Percentiles rank a stretch among this genome's conserved stretches.
Evolutionary conservation across 176 grass and related monocot species (phyloP).

Genomic region (maize (Zea mays)): Zm-B73-REFERENCE-NAM-5.0 NC_050100.1:72047001-72047500

Average conservation of each 20-base stretch:
- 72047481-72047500: constrained; percentile 1
- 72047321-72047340: constrained; percentile 42
- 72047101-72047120: background rate
- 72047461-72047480: constrained; percentile 22
- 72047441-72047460: constrained; percentile 47
- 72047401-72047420: constrained; percentile 62
- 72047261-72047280: constrained; percentile 75
- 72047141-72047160: background rate
- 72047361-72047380: constrained; percentile 73
- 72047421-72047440: constrained; percentile 64
- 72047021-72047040: constrained; percentile 5
- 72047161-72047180: background rate
- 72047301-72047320: constrained; percentile 70
- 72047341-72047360: constrained; percentile 58
- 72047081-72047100: background rate
- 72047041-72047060: background rate
- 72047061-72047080: background rate
- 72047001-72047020: background rate
- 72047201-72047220: constrained; percentile 56
- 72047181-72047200: constrained; percentile 32
- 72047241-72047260: constrained; percentile 82
- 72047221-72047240: constrained; percentile 79
- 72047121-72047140: constrained; percentile 9
- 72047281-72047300: constrained; percentile 92
- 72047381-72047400: constrained; percentile 87